phyloP scores from a whole-genome alignment of 257 asterid species.

The Euphrasia confusa region DNA sequence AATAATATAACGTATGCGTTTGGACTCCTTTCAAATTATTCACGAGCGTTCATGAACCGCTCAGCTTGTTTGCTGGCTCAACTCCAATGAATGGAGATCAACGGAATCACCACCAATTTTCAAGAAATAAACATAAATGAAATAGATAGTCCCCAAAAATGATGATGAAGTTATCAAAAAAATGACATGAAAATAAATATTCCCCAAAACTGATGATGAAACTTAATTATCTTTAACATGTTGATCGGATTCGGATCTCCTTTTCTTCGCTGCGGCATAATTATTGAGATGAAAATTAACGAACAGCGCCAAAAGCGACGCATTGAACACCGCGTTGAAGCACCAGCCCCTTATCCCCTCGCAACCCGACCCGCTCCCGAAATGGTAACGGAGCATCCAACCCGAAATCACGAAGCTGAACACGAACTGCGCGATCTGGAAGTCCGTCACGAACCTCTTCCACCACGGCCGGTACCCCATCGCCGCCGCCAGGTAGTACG shows the following conservation, averaged over 20 bases:
- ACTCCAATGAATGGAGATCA: too few relatives aligned
- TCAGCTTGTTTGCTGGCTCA: too few relatives aligned
- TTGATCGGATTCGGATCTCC: slow-evolving; percentile 10
- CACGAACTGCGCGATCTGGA: slow-evolving; percentile 58
- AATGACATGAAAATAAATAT: too few relatives aligned
- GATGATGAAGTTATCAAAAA: too few relatives aligned
- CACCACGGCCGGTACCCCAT: slow-evolving; percentile 59
- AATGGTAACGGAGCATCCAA: slow-evolving; percentile 48
- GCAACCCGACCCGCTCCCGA: slow-evolving; percentile 51
- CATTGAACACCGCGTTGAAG: slow-evolving; percentile 82
- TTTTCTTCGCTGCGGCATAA: slow-evolving; percentile 30
- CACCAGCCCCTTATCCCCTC: slow-evolving; percentile 86
- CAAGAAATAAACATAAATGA: too few relatives aligned
- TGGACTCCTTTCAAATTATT: too few relatives aligned
- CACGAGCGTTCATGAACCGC: too few relatives aligned
- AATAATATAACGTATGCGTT: too few relatives aligned
- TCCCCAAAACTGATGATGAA: too few relatives aligned
- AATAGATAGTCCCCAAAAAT: too few relatives aligned
- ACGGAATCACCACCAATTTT: too few relatives aligned
- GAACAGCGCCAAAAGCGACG: slow-evolving; percentile 64
- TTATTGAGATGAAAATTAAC: slow-evolving; percentile 64
- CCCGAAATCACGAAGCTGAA: slow-evolving; percentile 47
- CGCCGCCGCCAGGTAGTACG: slow-evolving; percentile 49
- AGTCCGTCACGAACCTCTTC: slow-evolving; percentile 62
- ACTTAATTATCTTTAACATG: background rate